phyloP scores from a whole-genome alignment of 1,139 yeast species.

The Saccharomyces hybrid region DNA sequence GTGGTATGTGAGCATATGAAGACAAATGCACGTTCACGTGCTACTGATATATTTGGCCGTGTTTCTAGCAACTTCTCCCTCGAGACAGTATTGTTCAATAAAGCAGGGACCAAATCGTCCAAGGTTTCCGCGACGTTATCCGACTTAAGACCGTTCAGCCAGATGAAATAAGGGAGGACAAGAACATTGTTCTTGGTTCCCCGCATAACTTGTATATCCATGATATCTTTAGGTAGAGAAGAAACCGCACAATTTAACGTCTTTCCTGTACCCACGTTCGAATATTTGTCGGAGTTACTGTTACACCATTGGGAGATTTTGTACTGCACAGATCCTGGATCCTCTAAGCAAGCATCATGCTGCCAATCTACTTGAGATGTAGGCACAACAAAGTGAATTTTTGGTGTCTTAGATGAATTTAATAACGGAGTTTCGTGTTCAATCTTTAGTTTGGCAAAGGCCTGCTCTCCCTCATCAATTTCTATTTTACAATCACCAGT shows the following conservation, averaged over 20 bases:
- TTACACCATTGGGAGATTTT: conserved; percentile 45
- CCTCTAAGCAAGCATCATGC: conserved; percentile 58
- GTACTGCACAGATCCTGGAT: conserved; percentile 44
- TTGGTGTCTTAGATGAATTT: conserved; percentile 63
- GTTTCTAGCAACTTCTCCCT: conserved; percentile 15
- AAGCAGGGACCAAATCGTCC: conserved; percentile 38
- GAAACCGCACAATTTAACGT: conserved; percentile 47
- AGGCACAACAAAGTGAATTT: conserved; percentile 67
- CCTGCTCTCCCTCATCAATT: conserved; percentile 18
- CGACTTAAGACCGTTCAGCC: conserved; percentile 49
- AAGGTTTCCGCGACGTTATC: conserved; percentile 43
- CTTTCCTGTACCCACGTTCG: conserved; percentile 25
- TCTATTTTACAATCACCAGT: conserved; percentile 14
- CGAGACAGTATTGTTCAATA: conserved; percentile 30
- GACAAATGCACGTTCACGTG: conserved; percentile 48
- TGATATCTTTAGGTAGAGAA: conserved; percentile 41
- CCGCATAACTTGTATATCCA: conserved; percentile 39
- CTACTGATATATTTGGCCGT: conserved; percentile 32
- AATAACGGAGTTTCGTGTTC: conserved; percentile 51
- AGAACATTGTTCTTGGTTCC: conserved; percentile 50
- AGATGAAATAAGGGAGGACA: conserved; percentile 68
- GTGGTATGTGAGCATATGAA: conserved; percentile 84
- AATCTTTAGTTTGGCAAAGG: conserved; percentile 38
- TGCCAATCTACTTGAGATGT: conserved; percentile 84
- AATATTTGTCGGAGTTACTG: conserved; percentile 15